Conservation (phyloP, 2,329 filamentous ascomycete species). For the Colletotrichum eleusines region DNA sequence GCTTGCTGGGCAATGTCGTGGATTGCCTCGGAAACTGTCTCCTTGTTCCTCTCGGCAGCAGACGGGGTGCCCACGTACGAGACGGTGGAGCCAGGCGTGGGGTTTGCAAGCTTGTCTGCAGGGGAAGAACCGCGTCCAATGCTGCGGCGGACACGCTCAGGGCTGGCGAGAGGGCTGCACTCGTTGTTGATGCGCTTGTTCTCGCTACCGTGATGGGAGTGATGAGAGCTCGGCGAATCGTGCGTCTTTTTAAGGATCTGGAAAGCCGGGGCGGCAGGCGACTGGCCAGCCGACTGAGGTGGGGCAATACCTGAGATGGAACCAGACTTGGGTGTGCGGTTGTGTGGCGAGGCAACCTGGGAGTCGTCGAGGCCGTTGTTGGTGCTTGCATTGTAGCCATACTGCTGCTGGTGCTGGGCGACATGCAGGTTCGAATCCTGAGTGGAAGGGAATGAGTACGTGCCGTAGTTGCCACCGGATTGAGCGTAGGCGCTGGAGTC, state of each 20-base stretch:
- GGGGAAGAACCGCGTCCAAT: slow-evolving; percentile 52
- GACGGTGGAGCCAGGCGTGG: slow-evolving; percentile 41
- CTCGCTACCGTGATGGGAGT: slow-evolving; percentile 54
- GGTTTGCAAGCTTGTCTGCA: slow-evolving; percentile 40
- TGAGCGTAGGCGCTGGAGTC: slow-evolving; percentile 44
- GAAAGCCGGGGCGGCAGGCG: slow-evolving; percentile 53
- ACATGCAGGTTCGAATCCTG: slow-evolving; percentile 39
- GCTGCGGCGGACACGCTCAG: slow-evolving; percentile 56
- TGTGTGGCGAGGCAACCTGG: slow-evolving; percentile 56
- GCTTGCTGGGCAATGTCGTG: slow-evolving; percentile 70
- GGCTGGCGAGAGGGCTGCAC: slow-evolving; percentile 58
- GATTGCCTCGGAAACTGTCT: slow-evolving; percentile 79
- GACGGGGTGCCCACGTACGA: slow-evolving; percentile 39
- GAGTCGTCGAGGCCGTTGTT: slow-evolving; percentile 54
- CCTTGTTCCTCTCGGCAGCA: slow-evolving; percentile 56
- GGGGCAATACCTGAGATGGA: slow-evolving; percentile 49
- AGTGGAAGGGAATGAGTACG: slow-evolving; percentile 41
- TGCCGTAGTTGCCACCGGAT: slow-evolving; percentile 43
- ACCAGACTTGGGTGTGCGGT: slow-evolving; percentile 56
- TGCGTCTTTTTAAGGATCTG: slow-evolving; percentile 66
- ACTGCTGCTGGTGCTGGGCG: slow-evolving; percentile 43
- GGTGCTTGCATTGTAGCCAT: slow-evolving; percentile 47
- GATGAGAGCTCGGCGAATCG: slow-evolving; percentile 49
- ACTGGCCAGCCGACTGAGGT: slow-evolving; percentile 45
- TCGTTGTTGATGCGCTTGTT: slow-evolving; percentile 56